Evolutionary conservation across 2,329 filamentous ascomycete genomes (phyloP).

Genomic region (Calonectria crousiana): DNA sequence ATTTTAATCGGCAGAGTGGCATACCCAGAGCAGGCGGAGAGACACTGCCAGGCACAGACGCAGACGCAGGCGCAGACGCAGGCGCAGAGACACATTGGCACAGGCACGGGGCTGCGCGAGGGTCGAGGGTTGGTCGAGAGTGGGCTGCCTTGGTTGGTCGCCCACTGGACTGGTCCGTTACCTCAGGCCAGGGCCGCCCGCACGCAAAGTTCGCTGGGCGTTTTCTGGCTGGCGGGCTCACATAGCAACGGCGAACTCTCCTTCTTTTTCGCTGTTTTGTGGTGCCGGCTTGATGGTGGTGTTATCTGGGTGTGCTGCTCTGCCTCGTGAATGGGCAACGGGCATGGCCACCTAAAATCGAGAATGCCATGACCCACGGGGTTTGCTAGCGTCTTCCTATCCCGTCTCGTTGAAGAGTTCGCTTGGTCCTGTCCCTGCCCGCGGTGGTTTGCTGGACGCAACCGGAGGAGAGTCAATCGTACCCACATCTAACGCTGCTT

Average conservation of each 20-base stretch:
- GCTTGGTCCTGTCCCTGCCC: background rate
- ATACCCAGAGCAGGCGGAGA: background rate
- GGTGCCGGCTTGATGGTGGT: conserved; percentile 8
- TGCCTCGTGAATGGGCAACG: conserved; percentile 13
- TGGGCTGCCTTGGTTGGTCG: conserved; percentile 15
- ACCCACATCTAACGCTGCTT: conserved; percentile 17
- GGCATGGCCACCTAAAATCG: background rate
- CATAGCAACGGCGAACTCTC: conserved; percentile 22
- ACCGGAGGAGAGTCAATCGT: background rate
- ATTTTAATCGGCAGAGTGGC: conserved; percentile 6
- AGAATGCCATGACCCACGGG: conserved; percentile 3
- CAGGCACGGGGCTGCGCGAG: conserved; percentile 40
- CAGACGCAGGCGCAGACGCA: background rate
- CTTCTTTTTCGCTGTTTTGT: background rate
- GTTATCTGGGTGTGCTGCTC: conserved; percentile 13
- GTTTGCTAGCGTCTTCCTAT: conserved; percentile 1
- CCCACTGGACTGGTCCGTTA: conserved; percentile 7
- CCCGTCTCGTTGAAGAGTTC: conserved; percentile 9
- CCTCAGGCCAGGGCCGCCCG: conserved; percentile 5
- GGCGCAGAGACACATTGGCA: background rate
- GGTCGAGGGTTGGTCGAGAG: conserved; percentile 34
- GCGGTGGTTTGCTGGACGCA: conserved; percentile 9
- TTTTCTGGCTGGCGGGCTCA: conserved; percentile 9
- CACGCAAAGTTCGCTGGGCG: conserved; percentile 14
- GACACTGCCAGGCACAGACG: conserved; percentile 13